These are phyloP conservation scores for Pholiota molesta DNA, from an alignment of 768 basidiomycete species.

Conservation along the genomic window DNA sequence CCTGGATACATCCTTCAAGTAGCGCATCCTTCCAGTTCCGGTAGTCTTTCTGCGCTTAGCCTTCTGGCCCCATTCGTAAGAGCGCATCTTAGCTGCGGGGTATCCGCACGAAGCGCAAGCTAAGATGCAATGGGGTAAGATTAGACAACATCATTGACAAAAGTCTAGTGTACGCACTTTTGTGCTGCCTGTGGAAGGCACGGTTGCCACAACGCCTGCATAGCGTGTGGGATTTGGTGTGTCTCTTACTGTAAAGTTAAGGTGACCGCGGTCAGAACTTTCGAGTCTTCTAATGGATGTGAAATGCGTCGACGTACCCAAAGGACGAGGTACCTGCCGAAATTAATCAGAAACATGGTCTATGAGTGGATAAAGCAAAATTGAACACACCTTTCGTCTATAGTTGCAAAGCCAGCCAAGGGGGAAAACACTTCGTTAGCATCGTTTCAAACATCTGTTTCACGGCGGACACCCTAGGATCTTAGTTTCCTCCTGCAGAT, in stretches of 20 bases:
- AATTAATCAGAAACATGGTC: constrained; percentile 4
- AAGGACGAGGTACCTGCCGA: constrained; percentile 87
- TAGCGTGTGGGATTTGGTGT: constrained; percentile 96
- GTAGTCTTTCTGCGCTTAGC: constrained; percentile 99
- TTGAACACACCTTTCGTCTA: constrained; percentile 83
- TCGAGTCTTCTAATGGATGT: not conserved
- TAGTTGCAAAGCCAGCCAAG: constrained; percentile 25
- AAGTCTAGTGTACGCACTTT: constrained; percentile 61
- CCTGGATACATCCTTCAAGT: constrained; percentile 90
- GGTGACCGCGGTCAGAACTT: constrained; percentile 7
- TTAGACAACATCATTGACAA: not conserved
- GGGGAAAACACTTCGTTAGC: constrained; percentile 22
- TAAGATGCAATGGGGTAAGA: constrained; percentile 29
- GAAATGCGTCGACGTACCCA: constrained; percentile 59
- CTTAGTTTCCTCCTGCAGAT: not conserved
- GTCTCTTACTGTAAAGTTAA: constrained; percentile 74
- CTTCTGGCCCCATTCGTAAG: constrained; percentile 98
- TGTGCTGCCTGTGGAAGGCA: constrained; percentile 98
- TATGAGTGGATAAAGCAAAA: constrained; percentile 3
- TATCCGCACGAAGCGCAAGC: constrained; percentile 97
- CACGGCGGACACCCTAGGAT: constrained; percentile 4
- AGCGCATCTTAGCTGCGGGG: constrained; percentile 92
- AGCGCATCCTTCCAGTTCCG: constrained; percentile 93
- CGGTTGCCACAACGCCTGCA: constrained; percentile 97
- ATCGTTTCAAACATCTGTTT: constrained; percentile 9